These are phyloP conservation scores for Leishmania mexicana DNA, from an alignment of 208 protist species.

Conservation along the genomic window DNA sequence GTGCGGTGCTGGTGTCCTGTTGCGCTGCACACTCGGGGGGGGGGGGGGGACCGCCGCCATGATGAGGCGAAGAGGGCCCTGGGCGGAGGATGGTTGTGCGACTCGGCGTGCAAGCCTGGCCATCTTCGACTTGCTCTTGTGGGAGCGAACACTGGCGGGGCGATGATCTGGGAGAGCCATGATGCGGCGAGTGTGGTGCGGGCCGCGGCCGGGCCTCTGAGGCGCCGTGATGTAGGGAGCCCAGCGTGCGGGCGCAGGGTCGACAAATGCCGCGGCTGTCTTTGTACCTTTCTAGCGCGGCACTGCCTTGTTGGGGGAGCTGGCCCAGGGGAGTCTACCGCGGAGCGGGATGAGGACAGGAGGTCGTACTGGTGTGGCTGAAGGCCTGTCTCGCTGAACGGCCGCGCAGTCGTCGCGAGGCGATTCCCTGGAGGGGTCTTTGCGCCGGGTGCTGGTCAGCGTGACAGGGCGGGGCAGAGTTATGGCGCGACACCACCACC, in stretches of 20 bases:
- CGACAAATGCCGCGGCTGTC: neutral
- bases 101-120: neutral
- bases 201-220: neutral
- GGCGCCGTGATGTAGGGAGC: neutral
- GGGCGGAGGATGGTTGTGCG: neutral
- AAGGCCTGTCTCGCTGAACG: neutral
- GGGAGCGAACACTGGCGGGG: neutral
- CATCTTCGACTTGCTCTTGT: neutral
- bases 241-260: neutral
- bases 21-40: neutral
- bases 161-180: neutral
- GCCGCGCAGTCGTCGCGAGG: neutral
- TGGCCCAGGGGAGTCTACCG: neutral
- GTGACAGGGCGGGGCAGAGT: neutral
- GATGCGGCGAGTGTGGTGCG: neutral
- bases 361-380: neutral
- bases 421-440: neutral
- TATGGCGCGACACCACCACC: neutral
- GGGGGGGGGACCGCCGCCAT: neutral
- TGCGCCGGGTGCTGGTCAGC: neutral
- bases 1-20: too few relatives aligned
- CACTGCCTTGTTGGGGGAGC: neutral
- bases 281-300: neutral
- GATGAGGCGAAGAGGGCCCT: neutral
- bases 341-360: neutral